Conservation (phyloP, 2,329 filamentous ascomycete genomes). For the Aspergillus ibericus region DNA sequence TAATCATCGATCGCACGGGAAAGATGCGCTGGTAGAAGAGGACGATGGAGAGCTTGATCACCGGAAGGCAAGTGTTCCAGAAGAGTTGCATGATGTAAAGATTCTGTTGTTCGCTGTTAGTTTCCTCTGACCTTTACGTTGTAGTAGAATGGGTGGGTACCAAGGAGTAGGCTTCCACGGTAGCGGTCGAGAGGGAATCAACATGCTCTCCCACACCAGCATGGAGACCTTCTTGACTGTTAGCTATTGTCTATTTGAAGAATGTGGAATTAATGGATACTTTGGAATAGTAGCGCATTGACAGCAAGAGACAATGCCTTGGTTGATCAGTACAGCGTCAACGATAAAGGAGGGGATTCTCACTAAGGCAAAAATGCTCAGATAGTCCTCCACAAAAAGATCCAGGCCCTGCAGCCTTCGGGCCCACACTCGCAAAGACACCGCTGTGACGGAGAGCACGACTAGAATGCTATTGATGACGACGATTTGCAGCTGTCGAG, state of each 20-base stretch:
- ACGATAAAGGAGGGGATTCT: not conserved
- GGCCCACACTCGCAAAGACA: not conserved
- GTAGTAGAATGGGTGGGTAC: not conserved
- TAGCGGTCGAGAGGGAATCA: not conserved
- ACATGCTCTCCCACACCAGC: constrained; percentile 1
- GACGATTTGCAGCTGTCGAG: not conserved
- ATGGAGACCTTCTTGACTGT: not conserved
- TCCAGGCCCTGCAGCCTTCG: not conserved
- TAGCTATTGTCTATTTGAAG: not conserved
- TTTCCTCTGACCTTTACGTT: no score
- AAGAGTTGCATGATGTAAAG: not conserved
- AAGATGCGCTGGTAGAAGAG: constrained; percentile 3
- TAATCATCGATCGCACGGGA: not conserved
- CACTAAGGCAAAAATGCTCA: not conserved
- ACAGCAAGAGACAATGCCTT: not conserved
- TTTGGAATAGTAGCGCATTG: constrained; percentile 1
- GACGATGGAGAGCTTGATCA: constrained; percentile 1
- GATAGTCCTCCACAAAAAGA: not conserved
- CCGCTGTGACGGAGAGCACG: not conserved
- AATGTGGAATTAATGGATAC: not conserved
- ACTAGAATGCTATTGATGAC: not conserved
- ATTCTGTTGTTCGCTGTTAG: not conserved
- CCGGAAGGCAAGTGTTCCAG: constrained; percentile 2
- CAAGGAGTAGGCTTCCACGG: not conserved
- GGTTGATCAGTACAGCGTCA: not conserved